phyloP scores from a whole-genome alignment of 1,139 yeast genomes.

The Spencermartinsiella ligniputridi region DNA sequence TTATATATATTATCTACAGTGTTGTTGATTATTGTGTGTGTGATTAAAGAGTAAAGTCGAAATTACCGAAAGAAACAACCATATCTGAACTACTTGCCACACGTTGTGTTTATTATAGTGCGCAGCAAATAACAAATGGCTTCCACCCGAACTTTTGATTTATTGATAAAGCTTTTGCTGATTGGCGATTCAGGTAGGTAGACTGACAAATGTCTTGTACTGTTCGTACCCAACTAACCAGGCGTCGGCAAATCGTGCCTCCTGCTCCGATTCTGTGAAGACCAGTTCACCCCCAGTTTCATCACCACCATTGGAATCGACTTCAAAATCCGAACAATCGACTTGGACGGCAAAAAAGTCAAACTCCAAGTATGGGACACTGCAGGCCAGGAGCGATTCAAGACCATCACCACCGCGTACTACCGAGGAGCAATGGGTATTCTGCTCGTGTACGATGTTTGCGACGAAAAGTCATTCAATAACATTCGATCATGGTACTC shows the following conservation, averaged over 20 bases:
- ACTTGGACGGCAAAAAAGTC: slow-evolving; percentile 85
- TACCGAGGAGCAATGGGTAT: slow-evolving; percentile 99
- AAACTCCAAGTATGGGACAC: slow-evolving; percentile 99
- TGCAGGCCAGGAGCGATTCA: slow-evolving; percentile 97
- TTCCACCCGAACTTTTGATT: slow-evolving; percentile 76
- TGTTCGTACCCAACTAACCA: slow-evolving; percentile 17
- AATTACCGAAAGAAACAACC: too few relatives aligned
- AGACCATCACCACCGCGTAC: slow-evolving; percentile 97
- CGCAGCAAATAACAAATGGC: slow-evolving; percentile 33
- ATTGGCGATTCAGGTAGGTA: slow-evolving; percentile 86
- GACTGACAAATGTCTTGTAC: too few relatives aligned
- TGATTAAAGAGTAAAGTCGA: too few relatives aligned
- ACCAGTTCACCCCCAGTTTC: slow-evolving; percentile 92
- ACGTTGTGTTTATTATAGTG: too few relatives aligned
- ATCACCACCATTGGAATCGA: slow-evolving; percentile 98
- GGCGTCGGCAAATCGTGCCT: slow-evolving; percentile 96
- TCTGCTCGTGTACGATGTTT: slow-evolving; percentile 90
- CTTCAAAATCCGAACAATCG: slow-evolving; percentile 94
- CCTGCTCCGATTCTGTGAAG: slow-evolving; percentile 90
- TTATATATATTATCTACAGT: too few relatives aligned
- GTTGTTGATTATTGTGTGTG: too few relatives aligned
- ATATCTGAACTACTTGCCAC: too few relatives aligned
- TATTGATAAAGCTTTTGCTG: slow-evolving; percentile 86
- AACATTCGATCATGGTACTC: slow-evolving; percentile 83
- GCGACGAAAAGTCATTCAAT: slow-evolving; percentile 90